A percentile compares a stretch with the other conserved stretches of the same genome.
Evolutionary conservation across 352 stramenopile species (phyloP).

Genomic region (Phytophthora sojae): DNA sequence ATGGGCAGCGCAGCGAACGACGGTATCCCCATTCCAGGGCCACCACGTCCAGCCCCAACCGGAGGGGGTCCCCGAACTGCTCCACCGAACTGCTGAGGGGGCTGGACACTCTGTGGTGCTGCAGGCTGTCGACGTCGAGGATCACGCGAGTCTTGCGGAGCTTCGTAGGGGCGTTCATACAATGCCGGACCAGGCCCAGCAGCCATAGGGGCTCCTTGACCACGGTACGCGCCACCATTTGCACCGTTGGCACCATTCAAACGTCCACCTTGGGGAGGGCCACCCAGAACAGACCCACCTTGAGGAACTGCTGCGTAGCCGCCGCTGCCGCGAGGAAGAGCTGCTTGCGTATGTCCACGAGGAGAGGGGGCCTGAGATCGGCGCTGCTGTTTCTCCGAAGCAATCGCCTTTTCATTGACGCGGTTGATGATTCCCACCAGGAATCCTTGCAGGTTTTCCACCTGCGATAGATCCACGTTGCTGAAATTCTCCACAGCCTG

Average conservation of each 20-base stretch:
- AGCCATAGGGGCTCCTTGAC: conserved; percentile 28
- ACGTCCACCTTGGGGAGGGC: conserved; percentile 37
- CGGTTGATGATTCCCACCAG: conserved; percentile 88
- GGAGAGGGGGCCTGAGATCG: conserved; percentile 38
- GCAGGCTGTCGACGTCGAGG: conserved; percentile 36
- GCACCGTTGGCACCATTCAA: conserved; percentile 28
- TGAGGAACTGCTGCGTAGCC: conserved; percentile 23
- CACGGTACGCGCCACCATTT: conserved; percentile 27
- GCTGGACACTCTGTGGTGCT: neutral
- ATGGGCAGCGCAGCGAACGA: conserved; percentile 53
- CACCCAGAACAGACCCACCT: conserved; percentile 40
- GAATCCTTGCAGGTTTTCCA: conserved; percentile 84
- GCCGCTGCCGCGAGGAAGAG: conserved; percentile 15
- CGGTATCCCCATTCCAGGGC: conserved; percentile 31
- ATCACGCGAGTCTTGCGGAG: conserved; percentile 26
- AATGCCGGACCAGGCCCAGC: conserved; percentile 24
- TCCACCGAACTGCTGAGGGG: conserved; percentile 25
- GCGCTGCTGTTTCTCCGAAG: conserved; percentile 43
- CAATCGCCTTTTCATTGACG: conserved; percentile 70
- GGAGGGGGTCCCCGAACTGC: conserved; percentile 17
- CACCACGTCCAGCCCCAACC: conserved; percentile 16
- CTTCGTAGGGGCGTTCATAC: conserved; percentile 48
- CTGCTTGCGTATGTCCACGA: conserved; percentile 22
- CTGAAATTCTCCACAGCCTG: conserved; percentile 81
- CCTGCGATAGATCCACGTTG: conserved; percentile 75